These are phyloP conservation scores for Nannochloropsis limnetica DNA, from an alignment of 352 stramenopile genomes.

Conservation along the genomic window DNA sequence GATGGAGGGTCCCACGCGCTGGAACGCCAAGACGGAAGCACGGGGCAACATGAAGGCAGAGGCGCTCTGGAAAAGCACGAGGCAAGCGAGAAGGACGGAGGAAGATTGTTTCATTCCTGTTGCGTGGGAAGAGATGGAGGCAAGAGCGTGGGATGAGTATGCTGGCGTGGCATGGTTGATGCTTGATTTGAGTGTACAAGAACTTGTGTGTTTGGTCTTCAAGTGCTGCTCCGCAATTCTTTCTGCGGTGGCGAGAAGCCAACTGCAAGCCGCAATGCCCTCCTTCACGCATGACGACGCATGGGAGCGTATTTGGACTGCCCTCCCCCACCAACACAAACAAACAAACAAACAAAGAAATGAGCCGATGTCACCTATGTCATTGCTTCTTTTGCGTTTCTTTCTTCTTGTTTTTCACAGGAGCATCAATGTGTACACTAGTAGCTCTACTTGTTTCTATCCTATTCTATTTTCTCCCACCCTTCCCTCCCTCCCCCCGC, in stretches of 20 bases:
- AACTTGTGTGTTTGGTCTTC: no score
- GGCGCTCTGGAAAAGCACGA: neutral
- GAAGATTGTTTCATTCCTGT: conserved; percentile 31
- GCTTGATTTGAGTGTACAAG: no score
- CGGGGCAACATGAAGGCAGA: conserved; percentile 34
- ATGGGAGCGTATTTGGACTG: neutral
- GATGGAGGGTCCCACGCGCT: conserved; percentile 26
- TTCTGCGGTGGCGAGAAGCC: neutral
- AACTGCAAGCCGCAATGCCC: neutral
- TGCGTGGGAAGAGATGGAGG: neutral
- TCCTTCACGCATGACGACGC: neutral
- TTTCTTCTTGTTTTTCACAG: neutral
- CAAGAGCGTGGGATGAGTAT: neutral
- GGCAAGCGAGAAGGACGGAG: conserved; percentile 17
- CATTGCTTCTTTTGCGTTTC: neutral
- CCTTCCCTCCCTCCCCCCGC: neutral
- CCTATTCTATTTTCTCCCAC: neutral
- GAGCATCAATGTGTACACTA: conserved; percentile 4
- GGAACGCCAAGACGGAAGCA: neutral
- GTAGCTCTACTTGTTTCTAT: neutral
- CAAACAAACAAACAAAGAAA: neutral
- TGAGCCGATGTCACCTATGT: neutral
- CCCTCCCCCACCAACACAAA: neutral
- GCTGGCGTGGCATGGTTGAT: neutral
- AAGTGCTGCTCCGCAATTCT: no score